phyloP scores from a whole-genome alignment of 768 basidiomycete species.

The Lactarius akahatsu region DNA sequence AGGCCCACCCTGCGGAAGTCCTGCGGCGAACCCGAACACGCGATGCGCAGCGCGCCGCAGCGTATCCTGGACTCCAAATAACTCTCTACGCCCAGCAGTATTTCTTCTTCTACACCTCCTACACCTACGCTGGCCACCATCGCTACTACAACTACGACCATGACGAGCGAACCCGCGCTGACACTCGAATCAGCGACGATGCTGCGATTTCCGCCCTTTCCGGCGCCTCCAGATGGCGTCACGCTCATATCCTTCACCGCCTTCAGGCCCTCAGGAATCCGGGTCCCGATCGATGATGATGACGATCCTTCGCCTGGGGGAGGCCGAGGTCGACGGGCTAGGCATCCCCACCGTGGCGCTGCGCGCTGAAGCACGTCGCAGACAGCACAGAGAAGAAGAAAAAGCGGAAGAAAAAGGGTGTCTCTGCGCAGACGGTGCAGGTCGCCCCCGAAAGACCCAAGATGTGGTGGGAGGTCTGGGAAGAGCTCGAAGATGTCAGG shows the following conservation, averaged over 20 bases:
- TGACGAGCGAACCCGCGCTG: background rate
- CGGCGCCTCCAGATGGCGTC: conserved; percentile 44
- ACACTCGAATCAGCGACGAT: conserved; percentile 10
- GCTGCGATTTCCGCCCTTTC: conserved; percentile 50
- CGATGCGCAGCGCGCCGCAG: background rate
- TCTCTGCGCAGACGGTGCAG: conserved; percentile 32
- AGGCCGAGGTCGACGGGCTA: conserved; percentile 59
- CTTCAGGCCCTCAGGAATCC: conserved; percentile 60
- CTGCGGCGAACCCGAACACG: background rate
- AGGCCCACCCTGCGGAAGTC: background rate
- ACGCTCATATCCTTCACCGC: conserved; percentile 53
- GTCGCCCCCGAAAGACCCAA: conserved; percentile 33
- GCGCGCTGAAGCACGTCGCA: conserved; percentile 48
- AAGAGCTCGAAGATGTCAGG: conserved; percentile 54
- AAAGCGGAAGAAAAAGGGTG: conserved; percentile 48
- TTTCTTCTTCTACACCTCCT: background rate
- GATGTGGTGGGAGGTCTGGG: conserved; percentile 75
- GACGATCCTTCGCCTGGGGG: conserved; percentile 31
- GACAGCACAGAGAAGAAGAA: conserved; percentile 59
- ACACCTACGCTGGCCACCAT: background rate
- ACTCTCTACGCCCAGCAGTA: background rate
- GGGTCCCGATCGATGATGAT: conserved; percentile 44
- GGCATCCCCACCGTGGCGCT: conserved; percentile 67
- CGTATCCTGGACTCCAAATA: background rate
- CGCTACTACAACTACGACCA: background rate